Evolutionary conservation across 2,329 filamentous ascomycete species (phyloP).

Genomic region (Paraphaeosphaeria minitans): DNA sequence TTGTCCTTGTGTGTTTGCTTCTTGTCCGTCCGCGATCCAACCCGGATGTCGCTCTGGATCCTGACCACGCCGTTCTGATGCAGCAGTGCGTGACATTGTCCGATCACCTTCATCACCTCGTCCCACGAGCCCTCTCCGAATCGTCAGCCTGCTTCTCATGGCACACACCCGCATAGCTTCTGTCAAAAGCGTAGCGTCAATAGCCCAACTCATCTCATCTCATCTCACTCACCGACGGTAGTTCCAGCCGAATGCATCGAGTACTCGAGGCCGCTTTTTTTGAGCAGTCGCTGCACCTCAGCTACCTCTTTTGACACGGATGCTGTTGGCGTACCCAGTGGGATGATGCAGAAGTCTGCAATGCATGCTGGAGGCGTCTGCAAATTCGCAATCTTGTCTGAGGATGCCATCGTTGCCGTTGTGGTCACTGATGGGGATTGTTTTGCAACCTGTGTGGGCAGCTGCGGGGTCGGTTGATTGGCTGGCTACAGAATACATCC

Average conservation of each 20-base stretch:
- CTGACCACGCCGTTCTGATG: conserved; percentile 55
- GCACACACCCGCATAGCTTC: not conserved
- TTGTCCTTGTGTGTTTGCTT: conserved; percentile 81
- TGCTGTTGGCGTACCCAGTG: conserved; percentile 64
- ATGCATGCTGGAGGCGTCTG: conserved; percentile 75
- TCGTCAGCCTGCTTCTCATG: not conserved
- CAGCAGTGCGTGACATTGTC: conserved; percentile 47
- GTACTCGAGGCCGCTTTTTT: conserved; percentile 79
- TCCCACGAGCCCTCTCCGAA: conserved; percentile 85
- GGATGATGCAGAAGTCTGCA: conserved; percentile 90
- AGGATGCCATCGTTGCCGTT: conserved; percentile 23
- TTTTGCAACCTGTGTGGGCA: too few species aligned
- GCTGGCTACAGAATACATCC: not conserved
- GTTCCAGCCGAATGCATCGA: conserved; percentile 94
- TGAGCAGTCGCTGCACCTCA: conserved; percentile 82
- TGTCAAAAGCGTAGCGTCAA: not conserved
- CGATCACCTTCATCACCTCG: conserved; percentile 69
- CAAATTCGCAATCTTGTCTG: conserved; percentile 28
- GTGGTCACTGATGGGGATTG: not conserved
- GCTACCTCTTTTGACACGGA: conserved; percentile 73
- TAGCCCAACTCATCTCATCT: too few species aligned
- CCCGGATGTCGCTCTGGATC: conserved; percentile 86
- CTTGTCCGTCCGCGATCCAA: conserved; percentile 87
- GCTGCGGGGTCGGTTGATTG: conserved; percentile 6
- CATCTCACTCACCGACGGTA: conserved; percentile 69